phyloP scores from a whole-genome alignment of 352 stramenopile species.

The Plasmopara muralis region DNA sequence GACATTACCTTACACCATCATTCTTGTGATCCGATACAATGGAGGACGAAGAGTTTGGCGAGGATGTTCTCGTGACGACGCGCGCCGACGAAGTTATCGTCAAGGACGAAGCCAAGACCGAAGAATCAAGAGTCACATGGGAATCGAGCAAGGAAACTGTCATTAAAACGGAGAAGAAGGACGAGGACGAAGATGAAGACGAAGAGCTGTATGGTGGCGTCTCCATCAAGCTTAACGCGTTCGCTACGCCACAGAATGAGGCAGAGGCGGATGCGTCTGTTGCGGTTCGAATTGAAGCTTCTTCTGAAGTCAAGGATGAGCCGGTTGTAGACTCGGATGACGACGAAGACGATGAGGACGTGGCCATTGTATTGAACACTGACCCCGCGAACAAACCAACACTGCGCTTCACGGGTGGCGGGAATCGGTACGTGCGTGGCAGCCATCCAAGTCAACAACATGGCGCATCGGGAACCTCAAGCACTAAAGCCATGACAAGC shows the following conservation, averaged over 20 bases:
- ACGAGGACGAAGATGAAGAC: conserved; percentile 60
- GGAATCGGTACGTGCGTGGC: conserved; percentile 71
- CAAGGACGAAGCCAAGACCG: conserved; percentile 25
- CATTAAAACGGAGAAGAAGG: conserved; percentile 14
- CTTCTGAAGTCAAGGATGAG: conserved; percentile 8
- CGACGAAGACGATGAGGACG: conserved; percentile 79
- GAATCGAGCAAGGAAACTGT: conserved; percentile 2
- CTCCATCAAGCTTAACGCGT: conserved; percentile 57
- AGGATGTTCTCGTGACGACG: conserved; percentile 61
- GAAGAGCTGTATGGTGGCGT: conserved; percentile 76
- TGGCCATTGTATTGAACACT: conserved; percentile 72
- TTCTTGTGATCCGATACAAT: neutral
- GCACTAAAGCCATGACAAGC: conserved; percentile 3
- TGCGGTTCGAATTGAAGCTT: conserved; percentile 2
- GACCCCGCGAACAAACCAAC: conserved; percentile 65
- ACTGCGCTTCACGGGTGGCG: conserved; percentile 67
- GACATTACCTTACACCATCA: neutral
- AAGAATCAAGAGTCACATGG: conserved; percentile 25
- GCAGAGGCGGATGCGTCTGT: conserved; percentile 7
- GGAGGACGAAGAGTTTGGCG: conserved; percentile 76
- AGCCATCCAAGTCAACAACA: conserved; percentile 42
- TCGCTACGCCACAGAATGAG: conserved; percentile 21
- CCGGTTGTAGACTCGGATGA: conserved; percentile 59
- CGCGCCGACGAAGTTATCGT: conserved; percentile 8
- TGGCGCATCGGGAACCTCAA: conserved; percentile 14